Conservation (phyloP, 352 stramenopile species). For the Phytophthora pinifolia region DNA sequence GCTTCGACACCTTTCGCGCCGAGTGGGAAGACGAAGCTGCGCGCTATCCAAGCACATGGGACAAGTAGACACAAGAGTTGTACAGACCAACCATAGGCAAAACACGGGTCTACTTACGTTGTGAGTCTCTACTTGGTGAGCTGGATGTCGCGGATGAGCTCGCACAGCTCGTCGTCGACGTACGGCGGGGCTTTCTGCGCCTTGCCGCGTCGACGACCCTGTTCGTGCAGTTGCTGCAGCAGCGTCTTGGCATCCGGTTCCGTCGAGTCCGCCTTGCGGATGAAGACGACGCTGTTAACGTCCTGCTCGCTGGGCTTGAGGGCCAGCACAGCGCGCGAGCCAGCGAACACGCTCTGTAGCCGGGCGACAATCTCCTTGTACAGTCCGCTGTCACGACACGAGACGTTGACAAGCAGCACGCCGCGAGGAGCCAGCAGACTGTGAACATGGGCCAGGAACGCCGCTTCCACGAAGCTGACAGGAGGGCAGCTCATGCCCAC, state of each 20-base stretch:
- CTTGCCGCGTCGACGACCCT: conserved; percentile 36
- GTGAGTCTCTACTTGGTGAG: conserved; percentile 34
- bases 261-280: conserved; percentile 36
- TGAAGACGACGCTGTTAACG: conserved; percentile 66
- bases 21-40: conserved; percentile 74
- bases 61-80: conserved; percentile 28
- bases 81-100: conserved; percentile 5
- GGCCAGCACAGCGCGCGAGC: conserved; percentile 28
- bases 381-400: conserved; percentile 39
- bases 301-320: conserved; percentile 52
- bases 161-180: conserved; percentile 49
- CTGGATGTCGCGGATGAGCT: conserved; percentile 57
- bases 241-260: conserved; percentile 29
- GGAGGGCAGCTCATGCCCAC: conserved; percentile 72
- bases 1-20: conserved; percentile 76
- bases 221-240: conserved; percentile 39
- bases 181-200: conserved; percentile 29
- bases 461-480: conserved; percentile 53
- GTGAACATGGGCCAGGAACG: conserved; percentile 42
- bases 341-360: conserved; percentile 38
- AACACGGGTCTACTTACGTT: conserved; percentile 23
- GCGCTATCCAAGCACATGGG: conserved; percentile 55
- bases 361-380: conserved; percentile 54
- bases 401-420: conserved; percentile 71
- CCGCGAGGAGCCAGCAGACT: conserved; percentile 37